Evolutionary conservation across 2,329 filamentous ascomycete species (phyloP), one percentile per base, ranked within the genome.

Genomic region (Tothia fuscella): DNA sequence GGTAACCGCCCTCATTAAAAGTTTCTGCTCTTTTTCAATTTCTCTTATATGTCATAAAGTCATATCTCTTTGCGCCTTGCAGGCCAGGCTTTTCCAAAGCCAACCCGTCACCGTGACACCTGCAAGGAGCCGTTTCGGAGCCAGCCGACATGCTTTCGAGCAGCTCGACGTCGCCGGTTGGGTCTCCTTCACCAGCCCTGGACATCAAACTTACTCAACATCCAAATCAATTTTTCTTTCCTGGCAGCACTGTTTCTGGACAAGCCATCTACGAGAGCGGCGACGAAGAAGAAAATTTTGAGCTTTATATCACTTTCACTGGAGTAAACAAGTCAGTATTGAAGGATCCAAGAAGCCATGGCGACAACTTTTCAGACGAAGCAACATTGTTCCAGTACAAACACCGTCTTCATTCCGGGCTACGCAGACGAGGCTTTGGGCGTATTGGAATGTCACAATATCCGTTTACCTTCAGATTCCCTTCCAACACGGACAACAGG

Each of bases 391-490:
- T 37, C 9, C 17, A 28, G 22, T 37, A 37, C 35, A 25, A 37
- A 28, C 25, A 21, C 5, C 25, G 35, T 21, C 35, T 37, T 25
- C 35, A 37, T 21, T 25, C 25, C 9, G 35, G 5, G n/a, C 35
- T 5, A 25, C 35, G 35, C 35, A 21, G 12, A n/a, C 22, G 3
- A 26, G 7, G 6, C 22, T 14, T 12, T 26, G 22, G 10, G 35
- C 22, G 22, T 25, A 28, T 21, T 25, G 28, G 22, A 21, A 37
- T 21, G 17, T 37, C 20, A 25, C 35, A 16, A n/a, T n/a, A n/a
- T n/a, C n/a, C n/a, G 35, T 37, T 37, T 25, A 25, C 25, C 22
- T 37, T 37, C 35, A 37, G 35, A 17, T 37, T 37, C 21, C 35
- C 35, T 17, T 37, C 35, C 12, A 25, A 25, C 10, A 25, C 35